phyloP scores from a whole-genome alignment of 345 rosid species.

The Boechera divaricarpa region DNA sequence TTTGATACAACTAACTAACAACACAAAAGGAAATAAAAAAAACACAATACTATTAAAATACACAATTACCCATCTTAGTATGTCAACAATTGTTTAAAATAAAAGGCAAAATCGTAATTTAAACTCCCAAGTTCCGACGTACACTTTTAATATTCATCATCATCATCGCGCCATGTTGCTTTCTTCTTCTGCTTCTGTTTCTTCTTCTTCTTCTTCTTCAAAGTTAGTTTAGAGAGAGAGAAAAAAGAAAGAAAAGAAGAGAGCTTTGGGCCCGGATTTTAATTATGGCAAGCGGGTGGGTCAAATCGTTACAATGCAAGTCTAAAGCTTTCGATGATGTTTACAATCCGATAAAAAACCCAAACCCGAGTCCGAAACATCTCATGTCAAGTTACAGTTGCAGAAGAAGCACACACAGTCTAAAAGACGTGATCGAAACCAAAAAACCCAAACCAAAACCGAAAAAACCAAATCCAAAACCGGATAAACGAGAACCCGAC shows the following conservation, averaged over 20 bases:
- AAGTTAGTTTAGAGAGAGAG: conserved; percentile 32
- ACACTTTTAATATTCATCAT: conserved; percentile 35
- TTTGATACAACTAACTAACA: conserved; percentile 8
- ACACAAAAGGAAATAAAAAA: background rate
- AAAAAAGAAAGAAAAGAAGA: background rate
- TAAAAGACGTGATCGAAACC: conserved; percentile 75
- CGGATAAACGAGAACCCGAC: conserved; percentile 43
- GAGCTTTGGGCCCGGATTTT: conserved; percentile 31
- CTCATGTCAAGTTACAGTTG: conserved; percentile 69
- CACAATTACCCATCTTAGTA: background rate
- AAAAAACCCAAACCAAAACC: conserved; percentile 43
- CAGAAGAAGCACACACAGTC: conserved; percentile 59
- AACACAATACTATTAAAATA: background rate
- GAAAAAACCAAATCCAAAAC: conserved; percentile 36
- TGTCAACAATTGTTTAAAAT: background rate
- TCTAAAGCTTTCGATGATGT: conserved; percentile 94
- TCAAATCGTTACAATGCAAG: conserved; percentile 90
- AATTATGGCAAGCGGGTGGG: conserved; percentile 82
- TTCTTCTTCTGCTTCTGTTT: conserved; percentile 34
- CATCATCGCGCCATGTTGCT: conserved; percentile 47
- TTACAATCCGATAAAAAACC: conserved; percentile 50
- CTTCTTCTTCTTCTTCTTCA: conserved; percentile 27
- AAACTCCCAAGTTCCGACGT: conserved; percentile 16
- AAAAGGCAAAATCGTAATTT: conserved; percentile 5
- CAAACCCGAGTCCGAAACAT: conserved; percentile 46